phyloP scores from a whole-genome alignment of 768 basidiomycete genomes.

The Peribolospora kevripleyi region DNA sequence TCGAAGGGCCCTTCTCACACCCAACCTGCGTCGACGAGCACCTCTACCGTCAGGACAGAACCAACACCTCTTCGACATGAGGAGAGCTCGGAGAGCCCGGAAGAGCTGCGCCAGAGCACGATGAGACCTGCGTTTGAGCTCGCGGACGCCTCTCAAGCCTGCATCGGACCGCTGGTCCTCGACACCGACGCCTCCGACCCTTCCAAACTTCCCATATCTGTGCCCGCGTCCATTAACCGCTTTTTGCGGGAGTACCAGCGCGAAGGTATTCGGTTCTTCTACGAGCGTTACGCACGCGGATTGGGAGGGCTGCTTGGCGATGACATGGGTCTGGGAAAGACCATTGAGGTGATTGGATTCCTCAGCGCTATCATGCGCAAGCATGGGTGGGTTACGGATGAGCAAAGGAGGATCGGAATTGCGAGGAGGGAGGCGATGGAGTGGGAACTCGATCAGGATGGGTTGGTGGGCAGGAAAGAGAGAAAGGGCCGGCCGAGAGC shows the following conservation, averaged over 20 bases:
- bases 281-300: conserved; percentile 37
- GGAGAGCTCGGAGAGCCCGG: too few species aligned
- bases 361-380: conserved; percentile 72
- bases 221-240: conserved; percentile 37
- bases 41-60: too few species aligned
- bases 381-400: conserved; percentile 43
- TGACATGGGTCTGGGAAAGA: conserved; percentile 85
- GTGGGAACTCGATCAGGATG: not conserved
- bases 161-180: too few species aligned
- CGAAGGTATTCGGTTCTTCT: conserved; percentile 64
- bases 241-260: conserved; percentile 79
- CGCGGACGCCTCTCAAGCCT: too few species aligned
- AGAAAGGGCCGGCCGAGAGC: conserved; percentile 32
- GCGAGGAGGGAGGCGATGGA: not conserved
- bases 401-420: conserved; percentile 23
- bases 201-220: too few species aligned
- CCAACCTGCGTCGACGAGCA: too few species aligned
- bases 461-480: not conserved
- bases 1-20: too few species aligned
- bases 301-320: conserved; percentile 72
- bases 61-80: too few species aligned
- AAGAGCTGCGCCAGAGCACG: too few species aligned
- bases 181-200: too few species aligned
- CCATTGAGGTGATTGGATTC: conserved; percentile 74
- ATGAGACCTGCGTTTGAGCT: too few species aligned